Conservation (phyloP, 352 stramenopile species). For the Thalassiosira allenii region DNA sequence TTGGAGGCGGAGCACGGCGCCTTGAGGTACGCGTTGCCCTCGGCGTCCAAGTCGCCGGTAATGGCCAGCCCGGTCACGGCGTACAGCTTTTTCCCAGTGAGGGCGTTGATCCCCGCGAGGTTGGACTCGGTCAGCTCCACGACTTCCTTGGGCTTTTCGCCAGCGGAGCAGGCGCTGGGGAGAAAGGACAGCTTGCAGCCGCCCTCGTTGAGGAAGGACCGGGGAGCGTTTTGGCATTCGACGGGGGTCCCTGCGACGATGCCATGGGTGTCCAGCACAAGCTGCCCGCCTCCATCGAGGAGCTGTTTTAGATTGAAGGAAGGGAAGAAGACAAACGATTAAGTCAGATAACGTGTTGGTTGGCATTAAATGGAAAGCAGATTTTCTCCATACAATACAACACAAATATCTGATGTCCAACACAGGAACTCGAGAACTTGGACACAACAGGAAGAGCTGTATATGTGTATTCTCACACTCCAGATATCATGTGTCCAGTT, state of each 20-base stretch:
- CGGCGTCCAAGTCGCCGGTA: constrained; percentile 12
- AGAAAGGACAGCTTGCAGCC: constrained; percentile 40
- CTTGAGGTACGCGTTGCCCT: background rate
- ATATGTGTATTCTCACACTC: too few species aligned
- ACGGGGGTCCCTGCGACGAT: background rate
- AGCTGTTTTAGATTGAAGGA: too few species aligned
- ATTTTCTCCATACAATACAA: too few species aligned
- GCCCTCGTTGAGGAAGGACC: constrained; percentile 65
- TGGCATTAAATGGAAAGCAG: too few species aligned
- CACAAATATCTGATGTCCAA: too few species aligned
- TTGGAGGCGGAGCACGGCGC: background rate
- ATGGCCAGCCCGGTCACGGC: constrained; percentile 22
- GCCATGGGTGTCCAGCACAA: constrained; percentile 27
- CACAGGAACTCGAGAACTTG: too few species aligned
- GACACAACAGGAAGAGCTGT: too few species aligned
- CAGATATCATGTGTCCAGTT: too few species aligned
- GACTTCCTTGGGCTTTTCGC: constrained; percentile 8
- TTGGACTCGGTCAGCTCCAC: constrained; percentile 37
- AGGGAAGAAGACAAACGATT: too few species aligned
- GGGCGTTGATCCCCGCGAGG: constrained; percentile 18
- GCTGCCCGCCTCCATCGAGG: constrained; percentile 45
- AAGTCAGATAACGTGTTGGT: too few species aligned
- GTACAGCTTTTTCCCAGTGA: constrained; percentile 28
- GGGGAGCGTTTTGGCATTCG: constrained; percentile 34
- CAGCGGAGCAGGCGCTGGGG: constrained; percentile 17